Percentiles rank a stretch among this genome's conserved stretches.
These are phyloP conservation scores for Candida ascalaphidarum DNA, from an alignment of 805 yeast genomes.

Conservation along the genomic window DNA sequence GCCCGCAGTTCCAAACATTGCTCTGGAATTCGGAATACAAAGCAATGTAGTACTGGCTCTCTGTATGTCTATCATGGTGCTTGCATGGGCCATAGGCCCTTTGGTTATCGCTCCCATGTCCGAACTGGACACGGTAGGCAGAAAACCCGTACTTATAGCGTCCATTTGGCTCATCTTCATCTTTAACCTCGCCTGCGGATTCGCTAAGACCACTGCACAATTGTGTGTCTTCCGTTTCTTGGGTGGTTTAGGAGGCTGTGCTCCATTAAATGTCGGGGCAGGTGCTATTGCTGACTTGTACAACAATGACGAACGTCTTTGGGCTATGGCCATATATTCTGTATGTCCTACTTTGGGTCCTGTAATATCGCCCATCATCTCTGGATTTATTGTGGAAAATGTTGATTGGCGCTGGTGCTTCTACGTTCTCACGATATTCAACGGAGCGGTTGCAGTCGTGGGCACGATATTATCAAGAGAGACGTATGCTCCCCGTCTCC, in stretches of 20 bases:
- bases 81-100: slow-evolving; percentile 66
- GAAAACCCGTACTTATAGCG: slow-evolving; percentile 45
- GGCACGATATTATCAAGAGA: slow-evolving; percentile 46
- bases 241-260: slow-evolving; percentile 62
- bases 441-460: slow-evolving; percentile 38
- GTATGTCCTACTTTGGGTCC: slow-evolving; percentile 67
- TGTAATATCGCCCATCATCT: slow-evolving; percentile 49
- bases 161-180: slow-evolving; percentile 41
- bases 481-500: slow-evolving; percentile 50
- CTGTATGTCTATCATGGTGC: slow-evolving; percentile 51
- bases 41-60: slow-evolving; percentile 32
- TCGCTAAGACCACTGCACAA: slow-evolving; percentile 50
- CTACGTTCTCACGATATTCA: slow-evolving; percentile 49
- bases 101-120: slow-evolving; percentile 58
- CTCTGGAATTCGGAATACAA: slow-evolving; percentile 34
- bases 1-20: slow-evolving; percentile 47
- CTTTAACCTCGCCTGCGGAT: slow-evolving; percentile 55
- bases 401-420: slow-evolving; percentile 63
- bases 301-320: slow-evolving; percentile 41
- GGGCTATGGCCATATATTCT: slow-evolving; percentile 51
- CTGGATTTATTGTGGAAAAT: slow-evolving; percentile 48
- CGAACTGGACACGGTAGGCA: slow-evolving; percentile 50
- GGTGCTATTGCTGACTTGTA: slow-evolving; percentile 60
- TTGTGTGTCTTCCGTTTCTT: slow-evolving; percentile 51
- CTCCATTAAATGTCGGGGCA: slow-evolving; percentile 63